A percentile compares a stretch with the other conserved stretches of the same genome.
Evolutionary conservation across 495 filamentous ascomycete species (phyloP).

Genomic region (Penicillium taxi): DNA sequence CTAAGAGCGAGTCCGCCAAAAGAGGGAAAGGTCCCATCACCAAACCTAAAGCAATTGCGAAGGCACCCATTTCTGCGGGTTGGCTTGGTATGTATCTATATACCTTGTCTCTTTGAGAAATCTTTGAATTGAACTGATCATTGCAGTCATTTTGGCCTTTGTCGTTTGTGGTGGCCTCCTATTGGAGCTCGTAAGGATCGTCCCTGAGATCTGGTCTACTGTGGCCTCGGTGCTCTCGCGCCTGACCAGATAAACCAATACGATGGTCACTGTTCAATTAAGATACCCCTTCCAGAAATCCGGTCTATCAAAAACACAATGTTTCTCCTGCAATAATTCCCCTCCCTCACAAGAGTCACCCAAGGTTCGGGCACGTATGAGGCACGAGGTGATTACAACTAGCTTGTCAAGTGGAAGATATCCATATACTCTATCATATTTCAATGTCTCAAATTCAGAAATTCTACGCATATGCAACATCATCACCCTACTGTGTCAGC

Average conservation of each 20-base stretch:
- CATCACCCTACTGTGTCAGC: no score
- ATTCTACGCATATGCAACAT: no score
- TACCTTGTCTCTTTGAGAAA: no score
- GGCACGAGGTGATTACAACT: no score
- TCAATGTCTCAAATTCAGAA: no score
- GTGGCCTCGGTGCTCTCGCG: slow-evolving; percentile 21
- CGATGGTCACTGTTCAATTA: not conserved
- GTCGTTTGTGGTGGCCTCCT: slow-evolving; percentile 20
- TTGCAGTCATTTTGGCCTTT: slow-evolving; percentile 16
- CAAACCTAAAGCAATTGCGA: slow-evolving; percentile 61
- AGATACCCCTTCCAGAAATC: no score
- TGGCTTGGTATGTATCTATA: slow-evolving; percentile 66
- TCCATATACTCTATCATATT: no score
- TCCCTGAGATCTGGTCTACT: slow-evolving; percentile 44
- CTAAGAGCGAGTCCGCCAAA: slow-evolving; percentile 67
- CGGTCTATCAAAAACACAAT: no score
- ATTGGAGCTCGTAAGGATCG: slow-evolving; percentile 52
- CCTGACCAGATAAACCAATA: slow-evolving; percentile 13
- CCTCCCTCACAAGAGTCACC: no score
- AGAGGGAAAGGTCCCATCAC: slow-evolving; percentile 70
- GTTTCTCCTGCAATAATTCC: no score
- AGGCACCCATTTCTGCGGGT: slow-evolving; percentile 68
- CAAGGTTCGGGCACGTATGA: no score
- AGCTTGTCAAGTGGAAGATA: no score
- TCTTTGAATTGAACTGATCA: not conserved